Evolutionary conservation across 163 green algal genomes (phyloP).

Genomic region (Smithsoniella earleae): DNA sequence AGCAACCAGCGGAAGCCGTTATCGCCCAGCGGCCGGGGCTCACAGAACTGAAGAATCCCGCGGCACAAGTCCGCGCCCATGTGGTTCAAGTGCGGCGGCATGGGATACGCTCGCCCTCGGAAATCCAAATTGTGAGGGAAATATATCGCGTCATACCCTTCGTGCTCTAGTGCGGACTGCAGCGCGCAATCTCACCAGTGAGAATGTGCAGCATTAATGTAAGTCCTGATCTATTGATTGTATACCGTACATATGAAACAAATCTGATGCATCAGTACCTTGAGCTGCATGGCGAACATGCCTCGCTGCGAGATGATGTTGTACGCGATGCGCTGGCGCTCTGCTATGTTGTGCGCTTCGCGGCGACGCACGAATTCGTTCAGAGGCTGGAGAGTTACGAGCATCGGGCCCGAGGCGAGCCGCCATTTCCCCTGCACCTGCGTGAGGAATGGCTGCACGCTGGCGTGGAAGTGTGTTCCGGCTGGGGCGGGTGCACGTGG

Average conservation of each 20-base stretch:
- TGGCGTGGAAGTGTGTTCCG: conserved; percentile 16
- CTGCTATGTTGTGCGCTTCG: no score
- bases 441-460: neutral
- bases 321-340: no score
- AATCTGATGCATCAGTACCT: neutral
- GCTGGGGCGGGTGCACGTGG: neutral
- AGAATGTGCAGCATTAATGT: no score
- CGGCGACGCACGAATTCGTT: no score
- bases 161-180: conserved; percentile 1
- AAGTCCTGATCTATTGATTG: no score
- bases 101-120: conserved; percentile 88
- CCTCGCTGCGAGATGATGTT: conserved; percentile 24
- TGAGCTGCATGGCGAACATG: conserved; percentile 25
- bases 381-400: conserved; percentile 22
- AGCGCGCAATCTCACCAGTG: neutral
- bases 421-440: neutral
- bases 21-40: conserved; percentile 59
- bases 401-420: conserved; percentile 13
- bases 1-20: conserved; percentile 77
- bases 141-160: conserved; percentile 48
- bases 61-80: conserved; percentile 80
- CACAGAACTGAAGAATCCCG: conserved; percentile 75
- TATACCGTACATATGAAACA: neutral
- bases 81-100: conserved; percentile 92
- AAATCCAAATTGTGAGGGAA: conserved; percentile 79